Conservation (phyloP, 2,329 filamentous ascomycete genomes). For the Pseudopithomyces chartarum region DNA sequence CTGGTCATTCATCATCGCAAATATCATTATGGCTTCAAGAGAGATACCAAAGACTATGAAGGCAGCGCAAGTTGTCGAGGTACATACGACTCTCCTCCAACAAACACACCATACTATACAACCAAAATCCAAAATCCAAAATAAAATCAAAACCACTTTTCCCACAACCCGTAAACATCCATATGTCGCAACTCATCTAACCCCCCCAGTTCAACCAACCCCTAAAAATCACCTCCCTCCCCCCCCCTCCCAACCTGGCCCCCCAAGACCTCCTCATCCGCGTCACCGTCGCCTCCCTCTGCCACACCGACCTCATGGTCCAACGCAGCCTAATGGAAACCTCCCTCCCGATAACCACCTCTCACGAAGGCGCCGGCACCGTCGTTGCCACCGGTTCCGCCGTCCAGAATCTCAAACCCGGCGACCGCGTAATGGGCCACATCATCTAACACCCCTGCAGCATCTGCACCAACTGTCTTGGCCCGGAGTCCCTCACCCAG, state of each 20-base stretch:
- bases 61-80: conserved; percentile 55
- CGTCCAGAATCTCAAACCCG: conserved; percentile 51
- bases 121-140: not conserved
- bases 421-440: conserved; percentile 63
- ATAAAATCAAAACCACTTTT: not conserved
- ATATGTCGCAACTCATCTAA: not conserved
- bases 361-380: conserved; percentile 59
- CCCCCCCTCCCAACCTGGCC: conserved; percentile 53
- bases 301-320: conserved; percentile 67
- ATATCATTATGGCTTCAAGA: conserved; percentile 13
- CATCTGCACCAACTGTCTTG: conserved; percentile 57
- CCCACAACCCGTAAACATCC: too few species aligned
- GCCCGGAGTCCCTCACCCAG: conserved; percentile 55
- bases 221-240: conserved; percentile 58
- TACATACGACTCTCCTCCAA: conserved; percentile 18
- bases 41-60: conserved; percentile 53
- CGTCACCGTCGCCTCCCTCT: conserved; percentile 64
- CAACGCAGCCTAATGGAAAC: conserved; percentile 54
- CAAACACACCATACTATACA: not conserved
- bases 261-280: conserved; percentile 64
- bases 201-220: conserved; percentile 55
- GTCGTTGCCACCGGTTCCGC: conserved; percentile 54
- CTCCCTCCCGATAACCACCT: conserved; percentile 54
- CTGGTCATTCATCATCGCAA: not conserved
- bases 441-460: conserved; percentile 60